These are phyloP conservation scores for Cladosporium sp. DNA, from an alignment of 2,329 filamentous ascomycete species.

Conservation along the genomic window DNA sequence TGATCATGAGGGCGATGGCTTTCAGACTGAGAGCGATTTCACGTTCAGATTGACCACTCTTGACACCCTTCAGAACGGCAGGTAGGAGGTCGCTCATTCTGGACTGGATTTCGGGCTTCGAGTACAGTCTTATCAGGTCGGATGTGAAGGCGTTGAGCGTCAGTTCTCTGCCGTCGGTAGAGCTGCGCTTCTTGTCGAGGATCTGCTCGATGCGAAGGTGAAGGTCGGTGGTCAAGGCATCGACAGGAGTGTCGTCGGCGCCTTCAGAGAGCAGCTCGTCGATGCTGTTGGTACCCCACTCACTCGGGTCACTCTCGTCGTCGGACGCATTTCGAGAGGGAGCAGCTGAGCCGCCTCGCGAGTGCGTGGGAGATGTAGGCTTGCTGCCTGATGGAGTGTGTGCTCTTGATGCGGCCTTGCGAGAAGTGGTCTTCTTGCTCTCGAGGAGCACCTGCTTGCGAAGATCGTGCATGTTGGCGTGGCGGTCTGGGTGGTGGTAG, in stretches of 20 bases:
- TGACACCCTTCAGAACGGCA: conserved; percentile 66
- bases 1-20: conserved; percentile 64
- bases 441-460: conserved; percentile 66
- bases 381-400: conserved; percentile 56
- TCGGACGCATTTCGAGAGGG: conserved; percentile 60
- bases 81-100: conserved; percentile 58
- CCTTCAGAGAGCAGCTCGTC: conserved; percentile 57
- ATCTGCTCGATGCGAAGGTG: conserved; percentile 66
- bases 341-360: conserved; percentile 55
- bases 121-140: conserved; percentile 64
- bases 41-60: conserved; percentile 60
- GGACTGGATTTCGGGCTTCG: conserved; percentile 56
- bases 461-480: conserved; percentile 34
- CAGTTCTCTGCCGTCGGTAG: conserved; percentile 63
- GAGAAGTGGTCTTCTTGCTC: conserved; percentile 67
- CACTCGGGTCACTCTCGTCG: conserved; percentile 56
- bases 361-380: conserved; percentile 52
- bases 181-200: conserved; percentile 72
- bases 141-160: conserved; percentile 58
- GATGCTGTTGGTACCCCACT: conserved; percentile 60
- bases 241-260: conserved; percentile 45
- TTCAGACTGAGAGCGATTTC: conserved; percentile 68
- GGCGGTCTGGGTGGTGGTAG: background rate
- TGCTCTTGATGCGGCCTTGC: conserved; percentile 58
- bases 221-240: conserved; percentile 59